Conservation (phyloP, 345 rosid genomes). For the Syzygium jambos region DNA sequence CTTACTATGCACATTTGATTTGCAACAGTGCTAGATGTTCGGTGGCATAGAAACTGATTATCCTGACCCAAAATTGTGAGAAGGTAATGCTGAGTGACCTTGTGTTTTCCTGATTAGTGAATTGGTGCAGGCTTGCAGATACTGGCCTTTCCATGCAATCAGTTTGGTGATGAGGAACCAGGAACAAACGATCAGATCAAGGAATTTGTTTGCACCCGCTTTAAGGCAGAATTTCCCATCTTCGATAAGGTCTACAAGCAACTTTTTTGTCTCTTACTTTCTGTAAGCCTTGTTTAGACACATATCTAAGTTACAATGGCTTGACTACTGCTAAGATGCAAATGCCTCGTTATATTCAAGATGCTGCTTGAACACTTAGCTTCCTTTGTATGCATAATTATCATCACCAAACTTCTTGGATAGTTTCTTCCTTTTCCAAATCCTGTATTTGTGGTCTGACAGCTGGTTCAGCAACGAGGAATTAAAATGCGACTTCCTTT, state of each 20-base stretch:
- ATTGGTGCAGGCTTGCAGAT: slow-evolving; percentile 59
- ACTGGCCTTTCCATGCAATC: slow-evolving; percentile 89
- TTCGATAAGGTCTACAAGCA: slow-evolving; percentile 47
- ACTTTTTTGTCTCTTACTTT: background rate
- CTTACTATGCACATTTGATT: background rate
- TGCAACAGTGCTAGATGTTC: background rate
- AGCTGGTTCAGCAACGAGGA: background rate
- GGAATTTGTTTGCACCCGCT: slow-evolving; percentile 60
- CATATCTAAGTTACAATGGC: background rate
- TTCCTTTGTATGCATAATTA: background rate
- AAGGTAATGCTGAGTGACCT: background rate
- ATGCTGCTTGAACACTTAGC: background rate
- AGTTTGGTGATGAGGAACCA: slow-evolving; percentile 83
- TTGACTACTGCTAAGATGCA: background rate
- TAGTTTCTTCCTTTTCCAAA: background rate
- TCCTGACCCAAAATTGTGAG: background rate
- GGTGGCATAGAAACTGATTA: background rate
- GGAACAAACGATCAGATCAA: slow-evolving; percentile 59
- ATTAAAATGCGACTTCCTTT: background rate
- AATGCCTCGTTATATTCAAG: background rate
- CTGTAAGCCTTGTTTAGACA: background rate
- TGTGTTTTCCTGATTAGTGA: background rate
- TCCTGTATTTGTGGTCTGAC: background rate
- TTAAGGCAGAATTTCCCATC: slow-evolving; percentile 76
- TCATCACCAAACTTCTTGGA: background rate